phyloP scores from a whole-genome alignment of 257 asterid species.

The Solanum pinnatisectum region DNA sequence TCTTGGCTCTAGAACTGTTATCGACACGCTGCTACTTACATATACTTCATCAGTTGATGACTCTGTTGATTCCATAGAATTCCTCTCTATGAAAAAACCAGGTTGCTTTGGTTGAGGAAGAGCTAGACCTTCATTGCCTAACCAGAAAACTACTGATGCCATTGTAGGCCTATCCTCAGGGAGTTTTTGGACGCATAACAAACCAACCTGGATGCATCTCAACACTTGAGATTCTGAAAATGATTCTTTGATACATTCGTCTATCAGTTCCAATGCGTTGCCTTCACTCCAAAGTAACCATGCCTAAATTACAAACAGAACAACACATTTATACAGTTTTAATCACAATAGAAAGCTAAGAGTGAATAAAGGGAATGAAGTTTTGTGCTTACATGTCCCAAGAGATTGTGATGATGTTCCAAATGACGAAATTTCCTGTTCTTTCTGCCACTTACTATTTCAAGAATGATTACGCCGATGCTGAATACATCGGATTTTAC shows the following conservation, averaged over 20 bases:
- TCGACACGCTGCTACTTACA: background rate
- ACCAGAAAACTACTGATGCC: slow-evolving; percentile 7
- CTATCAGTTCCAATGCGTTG: background rate
- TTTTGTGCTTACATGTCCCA: slow-evolving; percentile 9
- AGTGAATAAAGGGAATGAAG: background rate
- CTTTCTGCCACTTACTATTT: slow-evolving; percentile 5
- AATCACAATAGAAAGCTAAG: background rate
- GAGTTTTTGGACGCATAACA: slow-evolving; percentile 8
- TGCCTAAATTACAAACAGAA: background rate
- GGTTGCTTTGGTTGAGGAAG: slow-evolving; percentile 14
- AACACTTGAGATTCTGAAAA: background rate
- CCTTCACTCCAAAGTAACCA: slow-evolving; percentile 8
- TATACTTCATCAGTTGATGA: background rate
- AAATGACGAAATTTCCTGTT: slow-evolving; percentile 5
- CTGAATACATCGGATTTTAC: slow-evolving; percentile 6
- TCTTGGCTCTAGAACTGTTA: background rate
- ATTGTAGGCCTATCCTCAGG: slow-evolving; percentile 16
- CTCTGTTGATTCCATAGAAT: background rate
- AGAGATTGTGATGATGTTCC: slow-evolving; percentile 11
- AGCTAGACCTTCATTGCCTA: background rate
- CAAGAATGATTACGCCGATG: background rate
- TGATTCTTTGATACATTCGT: background rate
- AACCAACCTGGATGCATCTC: slow-evolving; percentile 10
- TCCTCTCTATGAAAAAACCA: slow-evolving; percentile 6
- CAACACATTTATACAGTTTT: background rate